Evolutionary conservation across 1,284 basidiomycete genomes (phyloP).

Genomic region (Ustilago nuda): DNA sequence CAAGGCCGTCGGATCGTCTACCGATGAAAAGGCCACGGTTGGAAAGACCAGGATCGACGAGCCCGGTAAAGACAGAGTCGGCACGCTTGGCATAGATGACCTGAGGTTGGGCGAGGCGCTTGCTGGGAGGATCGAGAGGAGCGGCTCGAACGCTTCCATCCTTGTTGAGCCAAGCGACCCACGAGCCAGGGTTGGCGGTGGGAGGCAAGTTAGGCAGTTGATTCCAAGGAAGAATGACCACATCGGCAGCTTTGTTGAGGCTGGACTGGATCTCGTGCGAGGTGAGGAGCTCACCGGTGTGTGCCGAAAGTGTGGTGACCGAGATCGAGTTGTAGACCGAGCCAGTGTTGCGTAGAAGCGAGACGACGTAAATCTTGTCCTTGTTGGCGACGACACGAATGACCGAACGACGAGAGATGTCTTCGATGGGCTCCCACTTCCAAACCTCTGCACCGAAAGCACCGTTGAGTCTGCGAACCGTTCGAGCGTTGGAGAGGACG

Average conservation of each 20-base stretch:
- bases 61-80: constrained; percentile 34
- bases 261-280: constrained; percentile 44
- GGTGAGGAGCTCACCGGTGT: constrained; percentile 45
- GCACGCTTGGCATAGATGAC: constrained; percentile 46
- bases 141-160: constrained; percentile 57
- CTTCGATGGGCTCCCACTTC: constrained; percentile 38
- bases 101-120: constrained; percentile 48
- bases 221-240: constrained; percentile 51
- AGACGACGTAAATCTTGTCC: constrained; percentile 53
- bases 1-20: constrained; percentile 49
- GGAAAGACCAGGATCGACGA: constrained; percentile 59
- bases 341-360: constrained; percentile 37
- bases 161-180: constrained; percentile 61
- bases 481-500: constrained; percentile 50
- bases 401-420: constrained; percentile 37
- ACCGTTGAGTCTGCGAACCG: constrained; percentile 45
- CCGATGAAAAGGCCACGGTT: constrained; percentile 61
- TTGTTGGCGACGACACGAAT: constrained; percentile 39
- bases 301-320: constrained; percentile 46
- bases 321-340: constrained; percentile 42
- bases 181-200: constrained; percentile 50
- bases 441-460: constrained; percentile 28
- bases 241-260: constrained; percentile 35
- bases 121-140: constrained; percentile 48
- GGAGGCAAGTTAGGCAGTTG: constrained; percentile 46